phyloP scores from a whole-genome alignment of 345 rosid species.

The Cardamine chenopodiifolia region DNA sequence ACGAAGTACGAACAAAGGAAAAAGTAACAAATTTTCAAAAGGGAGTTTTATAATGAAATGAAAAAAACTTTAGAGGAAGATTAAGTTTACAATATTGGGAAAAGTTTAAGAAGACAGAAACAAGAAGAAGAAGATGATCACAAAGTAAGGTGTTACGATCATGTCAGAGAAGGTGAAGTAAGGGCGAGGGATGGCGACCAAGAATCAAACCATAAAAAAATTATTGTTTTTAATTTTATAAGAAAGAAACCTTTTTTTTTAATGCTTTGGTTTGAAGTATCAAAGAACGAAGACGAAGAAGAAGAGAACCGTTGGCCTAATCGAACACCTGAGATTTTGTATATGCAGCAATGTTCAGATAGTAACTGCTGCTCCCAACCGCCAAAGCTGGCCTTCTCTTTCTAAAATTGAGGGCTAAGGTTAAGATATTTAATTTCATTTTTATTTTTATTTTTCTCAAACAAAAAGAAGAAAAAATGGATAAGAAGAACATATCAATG shows the following conservation, averaged over 20 bases:
- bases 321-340: constrained; percentile 51
- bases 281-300: constrained; percentile 34
- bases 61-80: not conserved
- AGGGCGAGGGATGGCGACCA: constrained; percentile 90
- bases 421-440: not conserved
- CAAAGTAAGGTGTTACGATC: constrained; percentile 42
- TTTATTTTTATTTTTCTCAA: not conserved
- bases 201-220: constrained; percentile 57
- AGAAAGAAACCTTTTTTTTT: not conserved
- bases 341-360: constrained; percentile 38
- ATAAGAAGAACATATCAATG: constrained; percentile 40
- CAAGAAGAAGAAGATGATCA: constrained; percentile 1
- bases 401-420: not conserved
- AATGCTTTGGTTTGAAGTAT: constrained; percentile 62
- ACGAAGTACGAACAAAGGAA: constrained; percentile 12
- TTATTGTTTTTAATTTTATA: not conserved
- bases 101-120: not conserved
- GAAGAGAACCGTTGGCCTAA: constrained; percentile 76
- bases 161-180: constrained; percentile 73
- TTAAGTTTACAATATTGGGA: constrained; percentile 32
- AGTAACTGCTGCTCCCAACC: constrained; percentile 42
- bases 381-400: constrained; percentile 37
- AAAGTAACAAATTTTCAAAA: not conserved
- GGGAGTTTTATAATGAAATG: not conserved
- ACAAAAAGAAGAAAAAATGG: constrained; percentile 34